A percentile compares a stretch with the other conserved stretches of the same genome.
phyloP scores from a whole-genome alignment of 2,329 filamentous ascomycete species.

The Penicillium italicum region DNA sequence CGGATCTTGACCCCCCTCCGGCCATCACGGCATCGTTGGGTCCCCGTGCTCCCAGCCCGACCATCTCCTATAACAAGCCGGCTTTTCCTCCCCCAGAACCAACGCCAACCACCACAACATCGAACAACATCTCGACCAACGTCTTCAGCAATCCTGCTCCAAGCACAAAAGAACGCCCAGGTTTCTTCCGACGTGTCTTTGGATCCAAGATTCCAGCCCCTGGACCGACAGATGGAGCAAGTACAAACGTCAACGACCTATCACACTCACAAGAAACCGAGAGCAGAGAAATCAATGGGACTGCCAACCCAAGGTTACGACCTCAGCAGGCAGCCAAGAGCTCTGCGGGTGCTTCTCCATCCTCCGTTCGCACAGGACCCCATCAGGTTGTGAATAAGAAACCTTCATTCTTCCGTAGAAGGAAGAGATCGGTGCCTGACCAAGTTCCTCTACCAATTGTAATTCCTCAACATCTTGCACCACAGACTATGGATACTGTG shows the following conservation, averaged over 20 bases:
- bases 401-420: slow-evolving; percentile 87
- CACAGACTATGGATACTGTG: slow-evolving; percentile 31
- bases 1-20: slow-evolving; percentile 37
- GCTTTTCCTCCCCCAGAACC: slow-evolving; percentile 41
- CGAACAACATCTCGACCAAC: slow-evolving; percentile 1
- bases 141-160: neutral
- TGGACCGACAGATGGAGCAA: slow-evolving; percentile 18
- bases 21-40: slow-evolving; percentile 46
- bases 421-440: slow-evolving; percentile 85
- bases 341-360: slow-evolving; percentile 18
- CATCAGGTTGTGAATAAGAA: slow-evolving; percentile 75
- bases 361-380: slow-evolving; percentile 31
- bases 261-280: slow-evolving; percentile 27
- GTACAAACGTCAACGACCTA: slow-evolving; percentile 17
- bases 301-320: slow-evolving; percentile 24
- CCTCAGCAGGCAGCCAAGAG: slow-evolving; percentile 28
- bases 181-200: slow-evolving; percentile 93
- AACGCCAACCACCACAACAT: slow-evolving; percentile 28
- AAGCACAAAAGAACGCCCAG: slow-evolving; percentile 65
- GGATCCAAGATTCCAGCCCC: slow-evolving; percentile 59
- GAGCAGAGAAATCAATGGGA: slow-evolving; percentile 19
- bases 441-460: slow-evolving; percentile 56
- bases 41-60: slow-evolving; percentile 52
- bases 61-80: slow-evolving; percentile 51
- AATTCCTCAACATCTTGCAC: slow-evolving; percentile 44